Percentiles rank a stretch among this genome's conserved stretches.
Evolutionary conservation across 768 basidiomycete species (phyloP).

Genomic region (Termitomyces sp.): DNA sequence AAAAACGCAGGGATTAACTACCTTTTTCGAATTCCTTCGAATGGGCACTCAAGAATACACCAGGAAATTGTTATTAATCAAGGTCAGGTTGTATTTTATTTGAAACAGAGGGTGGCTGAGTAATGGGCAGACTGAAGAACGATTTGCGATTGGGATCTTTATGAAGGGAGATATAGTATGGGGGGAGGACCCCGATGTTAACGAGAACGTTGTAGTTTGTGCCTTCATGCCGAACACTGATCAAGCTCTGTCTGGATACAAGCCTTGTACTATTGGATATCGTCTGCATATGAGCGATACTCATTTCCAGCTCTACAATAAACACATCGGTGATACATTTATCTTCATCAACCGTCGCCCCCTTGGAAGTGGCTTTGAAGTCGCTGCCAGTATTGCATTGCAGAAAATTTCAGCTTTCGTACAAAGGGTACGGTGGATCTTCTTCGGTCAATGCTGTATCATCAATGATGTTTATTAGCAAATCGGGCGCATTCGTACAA

Average conservation of each 20-base stretch:
- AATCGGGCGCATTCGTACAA: conserved; percentile 50
- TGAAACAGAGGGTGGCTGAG: not conserved
- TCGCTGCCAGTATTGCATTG: conserved; percentile 55
- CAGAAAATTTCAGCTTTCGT: conserved; percentile 53
- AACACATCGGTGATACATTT: conserved; percentile 46
- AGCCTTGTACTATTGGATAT: conserved; percentile 47
- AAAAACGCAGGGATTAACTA: conserved; percentile 37
- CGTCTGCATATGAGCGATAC: conserved; percentile 51
- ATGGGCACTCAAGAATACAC: conserved; percentile 53
- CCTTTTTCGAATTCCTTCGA: conserved; percentile 58
- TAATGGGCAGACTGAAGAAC: conserved; percentile 44
- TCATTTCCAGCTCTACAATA: conserved; percentile 54
- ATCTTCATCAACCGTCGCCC: conserved; percentile 50
- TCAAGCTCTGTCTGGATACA: conserved; percentile 39
- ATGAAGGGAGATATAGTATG: conserved; percentile 53
- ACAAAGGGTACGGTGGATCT: conserved; percentile 34
- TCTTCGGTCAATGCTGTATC: not conserved
- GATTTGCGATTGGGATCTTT: conserved; percentile 60
- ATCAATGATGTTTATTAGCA: conserved; percentile 32
- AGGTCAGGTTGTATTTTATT: conserved; percentile 29
- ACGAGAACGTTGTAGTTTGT: conserved; percentile 54
- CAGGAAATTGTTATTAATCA: conserved; percentile 50
- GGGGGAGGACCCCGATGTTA: conserved; percentile 53
- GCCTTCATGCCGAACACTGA: conserved; percentile 55
- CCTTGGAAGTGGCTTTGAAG: conserved; percentile 35